A percentile compares a stretch with the other conserved stretches of the same genome.
phyloP scores from a whole-genome alignment of 2,329 filamentous ascomycete species.

The Phaeophleospora eucalypticola region DNA sequence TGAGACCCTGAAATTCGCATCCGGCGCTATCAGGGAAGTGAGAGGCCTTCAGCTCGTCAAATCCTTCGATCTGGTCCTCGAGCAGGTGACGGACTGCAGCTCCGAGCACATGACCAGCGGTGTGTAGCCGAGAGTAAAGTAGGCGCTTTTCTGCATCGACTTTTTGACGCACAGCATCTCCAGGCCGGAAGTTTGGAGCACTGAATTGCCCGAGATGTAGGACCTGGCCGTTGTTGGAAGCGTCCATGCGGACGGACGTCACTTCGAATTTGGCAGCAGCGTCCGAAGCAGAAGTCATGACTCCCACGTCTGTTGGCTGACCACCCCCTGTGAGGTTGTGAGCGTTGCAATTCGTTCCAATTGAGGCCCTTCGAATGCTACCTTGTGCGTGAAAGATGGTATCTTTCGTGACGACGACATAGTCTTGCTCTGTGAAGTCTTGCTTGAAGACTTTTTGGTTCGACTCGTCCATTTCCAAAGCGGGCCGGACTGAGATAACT shows the following conservation, averaged over 20 bases:
- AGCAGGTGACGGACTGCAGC: constrained; percentile 59
- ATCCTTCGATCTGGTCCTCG: constrained; percentile 48
- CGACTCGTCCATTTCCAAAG: neutral
- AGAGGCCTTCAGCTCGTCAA: constrained; percentile 66
- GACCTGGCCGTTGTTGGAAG: constrained; percentile 50
- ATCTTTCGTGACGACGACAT: constrained; percentile 43
- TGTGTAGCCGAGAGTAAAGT: constrained; percentile 66
- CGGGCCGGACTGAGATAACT: neutral
- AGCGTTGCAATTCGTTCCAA: too few relatives aligned
- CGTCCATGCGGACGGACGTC: constrained; percentile 51
- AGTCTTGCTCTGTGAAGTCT: constrained; percentile 3
- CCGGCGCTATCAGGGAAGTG: constrained; percentile 65
- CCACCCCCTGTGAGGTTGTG: constrained; percentile 54
- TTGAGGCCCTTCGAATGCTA: neutral
- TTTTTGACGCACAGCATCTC: constrained; percentile 49
- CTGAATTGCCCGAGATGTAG: constrained; percentile 62
- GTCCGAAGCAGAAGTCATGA: constrained; percentile 40
- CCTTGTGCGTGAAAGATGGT: constrained; percentile 71
- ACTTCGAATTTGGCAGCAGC: constrained; percentile 47
- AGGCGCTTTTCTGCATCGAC: constrained; percentile 59
- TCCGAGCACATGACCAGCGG: constrained; percentile 68
- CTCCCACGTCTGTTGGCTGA: constrained; percentile 64
- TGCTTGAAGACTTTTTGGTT: constrained; percentile 10
- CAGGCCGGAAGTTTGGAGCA: constrained; percentile 36
- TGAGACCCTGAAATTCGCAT: constrained; percentile 64